A percentile compares a stretch with the other conserved stretches of the same genome.
Evolutionary conservation across 2,329 filamentous ascomycete genomes (phyloP).

Genomic region (Neophaeococcomyces aloes): DNA sequence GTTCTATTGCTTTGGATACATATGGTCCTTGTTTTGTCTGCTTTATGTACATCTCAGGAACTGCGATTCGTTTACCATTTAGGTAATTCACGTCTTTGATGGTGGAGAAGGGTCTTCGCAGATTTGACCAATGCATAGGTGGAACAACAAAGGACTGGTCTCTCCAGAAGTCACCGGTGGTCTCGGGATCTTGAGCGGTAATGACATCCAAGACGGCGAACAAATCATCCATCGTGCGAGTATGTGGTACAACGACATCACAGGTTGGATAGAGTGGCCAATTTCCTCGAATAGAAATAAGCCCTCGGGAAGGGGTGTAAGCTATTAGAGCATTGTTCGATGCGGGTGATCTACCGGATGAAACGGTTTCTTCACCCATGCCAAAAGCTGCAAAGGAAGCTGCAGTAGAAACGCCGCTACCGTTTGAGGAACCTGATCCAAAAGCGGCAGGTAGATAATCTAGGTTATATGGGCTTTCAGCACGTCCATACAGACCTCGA

Average conservation of each 20-base stretch:
- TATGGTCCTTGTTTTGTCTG: neutral
- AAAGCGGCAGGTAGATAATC: slow-evolving; percentile 46
- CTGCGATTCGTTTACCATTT: slow-evolving; percentile 25
- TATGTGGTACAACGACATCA: slow-evolving; percentile 45
- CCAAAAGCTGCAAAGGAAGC: slow-evolving; percentile 45
- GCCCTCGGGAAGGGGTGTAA: slow-evolving; percentile 46
- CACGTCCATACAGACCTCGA: slow-evolving; percentile 45
- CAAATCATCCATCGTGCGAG: slow-evolving; percentile 42
- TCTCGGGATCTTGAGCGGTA: slow-evolving; percentile 32
- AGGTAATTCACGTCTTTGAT: slow-evolving; percentile 22
- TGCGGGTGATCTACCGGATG: slow-evolving; percentile 46
- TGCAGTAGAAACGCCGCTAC: slow-evolving; percentile 42
- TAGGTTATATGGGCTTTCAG: slow-evolving; percentile 47
- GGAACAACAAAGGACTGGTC: slow-evolving; percentile 39
- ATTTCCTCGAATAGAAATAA: slow-evolving; percentile 42
- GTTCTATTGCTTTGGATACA: slow-evolving; percentile 7
- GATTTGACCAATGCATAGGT: slow-evolving; percentile 24
- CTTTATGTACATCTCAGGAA: slow-evolving; percentile 27
- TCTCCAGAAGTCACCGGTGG: slow-evolving; percentile 45
- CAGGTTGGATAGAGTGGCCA: slow-evolving; percentile 49
- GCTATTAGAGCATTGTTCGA: slow-evolving; percentile 47
- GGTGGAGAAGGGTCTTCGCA: slow-evolving; percentile 26
- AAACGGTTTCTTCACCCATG: slow-evolving; percentile 46
- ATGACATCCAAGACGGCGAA: slow-evolving; percentile 41
- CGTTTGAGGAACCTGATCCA: slow-evolving; percentile 49